A percentile compares a stretch with the other conserved stretches of the same genome.
phyloP scores from a whole-genome alignment of 2,329 filamentous ascomycete genomes.

The Zymoseptoria pseudotritici region DNA sequence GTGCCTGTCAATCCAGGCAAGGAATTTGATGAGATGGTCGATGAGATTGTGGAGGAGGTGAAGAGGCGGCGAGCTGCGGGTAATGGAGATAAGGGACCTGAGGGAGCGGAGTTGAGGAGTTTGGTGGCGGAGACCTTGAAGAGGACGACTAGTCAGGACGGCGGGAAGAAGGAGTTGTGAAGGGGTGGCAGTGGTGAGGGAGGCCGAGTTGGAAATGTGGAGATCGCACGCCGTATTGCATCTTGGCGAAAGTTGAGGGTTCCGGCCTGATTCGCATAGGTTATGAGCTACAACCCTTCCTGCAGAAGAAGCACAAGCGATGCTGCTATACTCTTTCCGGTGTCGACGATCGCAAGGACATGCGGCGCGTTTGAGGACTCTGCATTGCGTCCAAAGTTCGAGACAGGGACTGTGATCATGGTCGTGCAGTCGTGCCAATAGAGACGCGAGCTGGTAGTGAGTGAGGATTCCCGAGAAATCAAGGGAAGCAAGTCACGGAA shows the following conservation, averaged over 20 bases:
- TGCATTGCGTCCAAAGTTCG: background rate
- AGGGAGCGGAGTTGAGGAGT: constrained; percentile 45
- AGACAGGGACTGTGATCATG: background rate
- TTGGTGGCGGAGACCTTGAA: constrained; percentile 43
- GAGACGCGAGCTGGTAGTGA: background rate
- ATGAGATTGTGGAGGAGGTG: constrained; percentile 67
- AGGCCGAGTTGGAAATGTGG: background rate
- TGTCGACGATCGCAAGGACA: background rate
- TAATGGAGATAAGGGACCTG: constrained; percentile 17
- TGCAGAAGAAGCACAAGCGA: background rate
- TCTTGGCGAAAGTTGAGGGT: background rate
- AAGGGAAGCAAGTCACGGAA: background rate
- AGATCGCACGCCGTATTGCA: background rate
- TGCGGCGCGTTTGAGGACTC: too few relatives aligned
- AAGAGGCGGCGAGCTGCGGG: constrained; percentile 47
- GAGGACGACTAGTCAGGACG: constrained; percentile 7
- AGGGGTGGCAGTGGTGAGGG: background rate
- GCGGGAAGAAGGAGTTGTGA: constrained; percentile 7
- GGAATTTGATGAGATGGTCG: constrained; percentile 71
- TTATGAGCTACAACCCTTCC: background rate
- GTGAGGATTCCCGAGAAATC: background rate
- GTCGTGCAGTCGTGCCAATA: too few relatives aligned
- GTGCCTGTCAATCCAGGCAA: constrained; percentile 67
- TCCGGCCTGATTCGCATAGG: background rate
- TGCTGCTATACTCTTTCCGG: background rate